Base-by-base conservation (phyloP, 2,329 filamentous ascomycete genomes). In the Dactylellina leptospora region DNA sequence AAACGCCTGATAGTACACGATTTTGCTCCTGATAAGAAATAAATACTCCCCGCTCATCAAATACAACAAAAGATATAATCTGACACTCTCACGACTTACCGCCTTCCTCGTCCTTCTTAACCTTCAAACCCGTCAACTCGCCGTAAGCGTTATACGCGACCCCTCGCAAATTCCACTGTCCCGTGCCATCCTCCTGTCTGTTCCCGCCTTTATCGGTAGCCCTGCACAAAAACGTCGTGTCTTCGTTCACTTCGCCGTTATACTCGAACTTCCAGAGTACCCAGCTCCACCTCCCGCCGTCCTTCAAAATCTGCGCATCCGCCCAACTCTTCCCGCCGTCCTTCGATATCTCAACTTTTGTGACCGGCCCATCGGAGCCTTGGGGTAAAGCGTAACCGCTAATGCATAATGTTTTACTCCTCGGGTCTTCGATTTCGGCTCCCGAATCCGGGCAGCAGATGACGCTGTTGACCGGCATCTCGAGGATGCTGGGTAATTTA, bases 271-370 rank as follows among this genome's bases (percentile, higher is more conserved):
- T 81, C 85, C 85, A 87, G 33, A 87, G 76, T 45, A 81, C 81
- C 85, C 85, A 87, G 44, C 82, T 81, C 85, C 4, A 86, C 75
- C n/a, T 64, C 77, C 0, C 82, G 82, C n/a, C 82, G 76, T 13
- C 76, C 74, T 16, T 80, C 78, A 3, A 80, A 75, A 71, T 63
- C 38, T 47, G 48, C 6, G 92, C 88, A 1, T 96, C 82, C 47
- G 82, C 82, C 93, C 93, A 97, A 4, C 87, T 86, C 80, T 86
- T 89, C 20, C 92, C 92, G 78, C 90, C 89, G 78, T 97, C 90
- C 0, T 96, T 82, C 0, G 92, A 92, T 28, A 96, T 79, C 78
- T 97, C 92, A 2, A 95, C 88, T 71, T 92, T 84, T 0, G 90
- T 93, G 45, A 97, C 85, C 54, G 68, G 92, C 84, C 76, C 90